phyloP scores from a whole-genome alignment of 2,329 filamentous ascomycete genomes.

The Colletotrichum sansevieriae region DNA sequence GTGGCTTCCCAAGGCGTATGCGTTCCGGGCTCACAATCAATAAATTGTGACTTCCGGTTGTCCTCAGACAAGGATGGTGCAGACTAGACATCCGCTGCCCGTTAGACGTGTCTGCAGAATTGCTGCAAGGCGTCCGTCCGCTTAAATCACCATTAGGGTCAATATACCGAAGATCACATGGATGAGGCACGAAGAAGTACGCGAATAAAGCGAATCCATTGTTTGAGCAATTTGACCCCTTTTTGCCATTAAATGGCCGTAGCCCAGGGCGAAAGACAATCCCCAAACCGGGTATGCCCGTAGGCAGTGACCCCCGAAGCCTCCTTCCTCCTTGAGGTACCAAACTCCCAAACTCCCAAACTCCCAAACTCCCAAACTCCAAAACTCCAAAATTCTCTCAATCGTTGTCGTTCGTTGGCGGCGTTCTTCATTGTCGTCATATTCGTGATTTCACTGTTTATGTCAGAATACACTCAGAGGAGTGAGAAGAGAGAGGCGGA shows the following conservation, averaged over 20 bases:
- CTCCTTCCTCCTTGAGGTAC: too few relatives aligned
- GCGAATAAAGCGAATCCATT: neutral
- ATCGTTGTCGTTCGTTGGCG: neutral
- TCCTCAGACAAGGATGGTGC: too few relatives aligned
- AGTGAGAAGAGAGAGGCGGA: neutral
- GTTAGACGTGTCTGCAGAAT: too few relatives aligned
- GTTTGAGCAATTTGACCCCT: too few relatives aligned
- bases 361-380: too few relatives aligned
- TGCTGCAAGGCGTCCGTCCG: too few relatives aligned
- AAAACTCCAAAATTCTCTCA: neutral
- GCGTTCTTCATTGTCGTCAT: slow-evolving; percentile 3
- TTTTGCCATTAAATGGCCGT: neutral
- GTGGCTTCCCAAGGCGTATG: too few relatives aligned
- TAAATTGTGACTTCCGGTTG: too few relatives aligned
- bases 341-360: neutral
- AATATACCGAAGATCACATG: neutral
- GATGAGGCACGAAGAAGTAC: too few relatives aligned
- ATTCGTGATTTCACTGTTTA: neutral
- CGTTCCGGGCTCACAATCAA: too few relatives aligned
- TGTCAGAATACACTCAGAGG: neutral
- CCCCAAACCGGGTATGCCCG: slow-evolving; percentile 24
- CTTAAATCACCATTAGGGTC: too few relatives aligned
- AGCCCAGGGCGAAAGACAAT: neutral
- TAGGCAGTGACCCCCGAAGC: slow-evolving; percentile 31
- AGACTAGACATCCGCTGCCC: too few relatives aligned